Base-by-base conservation (phyloP, 192 early-diverging fungal genomes). In the Fimicolochytrium jonesii region DNA sequence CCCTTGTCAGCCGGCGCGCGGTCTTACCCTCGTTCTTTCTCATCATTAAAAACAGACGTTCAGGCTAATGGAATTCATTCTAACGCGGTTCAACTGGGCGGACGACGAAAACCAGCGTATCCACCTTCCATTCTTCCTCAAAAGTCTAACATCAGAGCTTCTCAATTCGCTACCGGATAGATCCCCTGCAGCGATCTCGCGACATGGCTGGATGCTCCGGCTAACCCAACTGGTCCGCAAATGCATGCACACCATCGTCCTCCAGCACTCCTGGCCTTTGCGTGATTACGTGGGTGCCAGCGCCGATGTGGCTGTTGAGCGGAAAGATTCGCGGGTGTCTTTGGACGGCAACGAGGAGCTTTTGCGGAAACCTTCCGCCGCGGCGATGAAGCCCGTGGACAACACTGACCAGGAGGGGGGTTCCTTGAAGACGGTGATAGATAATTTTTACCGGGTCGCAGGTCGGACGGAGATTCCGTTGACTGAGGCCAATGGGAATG, bases 71-170 rank as follows among this genome's bases (percentile, higher is more conserved):
- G 71, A 83, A 15, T 96, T 91, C 51, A 77, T 88, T n/a, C 56
- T 93, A 3, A 73, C 83, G 41, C 77, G 80, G 0, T 84, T 92
- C 61, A 88, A 88, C 59, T 72, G 91, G 37, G 81, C 81, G 37
- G 92, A 93, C 33, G 92, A 94, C 13, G 91, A 94, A 28, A 85
- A 85, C 30, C 77, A 84, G 45, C 86, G 86, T 26, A 77, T 94
- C 37, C 93, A 96, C 64, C 54, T 93, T 1, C 92, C 93, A 0
- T 75, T 92, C 65, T 81, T 90, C 22, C 51, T 92, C 48, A 75
- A 83, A n/a, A n/a, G n/a, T n/a, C n/a, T n/a, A n/a, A n/a, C n/a
- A n/a, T n/a, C n/a, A n/a, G n/a, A n/a, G n/a, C n/a, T n/a, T n/a
- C n/a, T n/a, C n/a, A n/a, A n/a, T n/a, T n/a, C n/a, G n/a, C n/a